phyloP scores from a whole-genome alignment of 495 filamentous ascomycete genomes.

The Penicillium diatomitis region DNA sequence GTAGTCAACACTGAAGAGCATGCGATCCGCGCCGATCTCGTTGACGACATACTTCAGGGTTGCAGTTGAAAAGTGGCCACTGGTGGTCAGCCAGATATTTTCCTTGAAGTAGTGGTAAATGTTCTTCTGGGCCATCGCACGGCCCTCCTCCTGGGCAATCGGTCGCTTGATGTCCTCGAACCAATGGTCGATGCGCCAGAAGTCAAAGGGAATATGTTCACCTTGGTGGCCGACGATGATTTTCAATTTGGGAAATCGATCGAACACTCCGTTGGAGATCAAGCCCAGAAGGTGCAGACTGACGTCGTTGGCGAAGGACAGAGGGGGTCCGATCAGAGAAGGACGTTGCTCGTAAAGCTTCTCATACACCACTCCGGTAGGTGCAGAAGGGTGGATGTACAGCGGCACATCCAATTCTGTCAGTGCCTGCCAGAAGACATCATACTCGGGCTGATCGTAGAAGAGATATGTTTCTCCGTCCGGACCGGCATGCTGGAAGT shows the following conservation, averaged over 20 bases:
- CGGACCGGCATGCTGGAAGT: not conserved
- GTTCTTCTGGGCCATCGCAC: slow-evolving; percentile 20
- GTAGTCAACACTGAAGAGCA: slow-evolving; percentile 23
- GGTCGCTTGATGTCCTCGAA: slow-evolving; percentile 26
- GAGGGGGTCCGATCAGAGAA: slow-evolving; percentile 23
- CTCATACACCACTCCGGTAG: slow-evolving; percentile 1
- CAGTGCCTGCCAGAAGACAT: not conserved
- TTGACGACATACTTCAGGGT: slow-evolving; percentile 24
- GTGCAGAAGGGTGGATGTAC: not conserved
- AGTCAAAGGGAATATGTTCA: slow-evolving; percentile 47
- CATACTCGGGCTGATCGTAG: not conserved
- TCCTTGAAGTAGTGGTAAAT: slow-evolving; percentile 40
- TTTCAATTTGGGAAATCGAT: slow-evolving; percentile 36
- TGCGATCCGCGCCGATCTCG: slow-evolving; percentile 13
- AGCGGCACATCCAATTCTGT: slow-evolving; percentile 1
- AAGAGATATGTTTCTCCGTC: not conserved
- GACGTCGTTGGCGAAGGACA: slow-evolving; percentile 28
- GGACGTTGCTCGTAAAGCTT: slow-evolving; percentile 16
- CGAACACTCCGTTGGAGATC: slow-evolving; percentile 32
- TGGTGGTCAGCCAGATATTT: slow-evolving; percentile 49
- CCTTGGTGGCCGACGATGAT: slow-evolving; percentile 51
- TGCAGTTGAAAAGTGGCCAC: slow-evolving; percentile 41
- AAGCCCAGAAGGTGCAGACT: slow-evolving; percentile 31
- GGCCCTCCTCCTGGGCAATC: slow-evolving; percentile 10
- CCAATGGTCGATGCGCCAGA: slow-evolving; percentile 46